Conservation (phyloP, 2,329 filamentous ascomycete genomes). For the Fonsecaea nubica region DNA sequence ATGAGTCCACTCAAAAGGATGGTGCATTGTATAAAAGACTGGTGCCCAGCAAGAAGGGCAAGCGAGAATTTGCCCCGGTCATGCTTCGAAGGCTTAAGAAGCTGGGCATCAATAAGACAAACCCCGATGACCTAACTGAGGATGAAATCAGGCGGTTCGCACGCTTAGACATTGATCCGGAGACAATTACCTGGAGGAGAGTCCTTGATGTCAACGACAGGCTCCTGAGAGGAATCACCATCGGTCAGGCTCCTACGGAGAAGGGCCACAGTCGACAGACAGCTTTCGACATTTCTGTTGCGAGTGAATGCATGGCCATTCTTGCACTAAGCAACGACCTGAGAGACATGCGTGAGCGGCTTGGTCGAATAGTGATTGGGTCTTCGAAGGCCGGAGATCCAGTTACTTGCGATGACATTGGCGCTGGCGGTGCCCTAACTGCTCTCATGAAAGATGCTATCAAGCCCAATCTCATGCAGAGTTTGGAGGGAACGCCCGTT, state of each 20-base stretch:
- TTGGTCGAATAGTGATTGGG: constrained; percentile 94
- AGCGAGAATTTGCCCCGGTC: constrained; percentile 82
- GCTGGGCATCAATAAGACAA: constrained; percentile 92
- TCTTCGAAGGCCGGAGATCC: constrained; percentile 85
- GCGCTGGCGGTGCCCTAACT: constrained; percentile 87
- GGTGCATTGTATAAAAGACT: constrained; percentile 84
- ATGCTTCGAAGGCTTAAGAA: constrained; percentile 95
- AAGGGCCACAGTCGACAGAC: constrained; percentile 87
- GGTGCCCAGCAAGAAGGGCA: constrained; percentile 87
- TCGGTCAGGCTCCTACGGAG: constrained; percentile 87
- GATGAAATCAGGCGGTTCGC: constrained; percentile 89
- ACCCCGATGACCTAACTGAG: constrained; percentile 86
- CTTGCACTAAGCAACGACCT: constrained; percentile 89
- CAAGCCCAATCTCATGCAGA: constrained; percentile 99
- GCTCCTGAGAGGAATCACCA: constrained; percentile 85
- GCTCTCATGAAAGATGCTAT: constrained; percentile 98
- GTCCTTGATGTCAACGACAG: constrained; percentile 98
- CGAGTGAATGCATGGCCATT: constrained; percentile 98
- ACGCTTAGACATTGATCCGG: constrained; percentile 93
- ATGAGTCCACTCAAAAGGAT: constrained; percentile 94
- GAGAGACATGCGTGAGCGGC: constrained; percentile 85
- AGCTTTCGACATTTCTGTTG: constrained; percentile 96
- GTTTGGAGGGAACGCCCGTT: constrained; percentile 92
- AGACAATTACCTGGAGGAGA: constrained; percentile 95
- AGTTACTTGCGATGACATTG: constrained; percentile 94